Conservation (phyloP, 805 yeast genomes). For the Kodamaea neixiangensis region DNA sequence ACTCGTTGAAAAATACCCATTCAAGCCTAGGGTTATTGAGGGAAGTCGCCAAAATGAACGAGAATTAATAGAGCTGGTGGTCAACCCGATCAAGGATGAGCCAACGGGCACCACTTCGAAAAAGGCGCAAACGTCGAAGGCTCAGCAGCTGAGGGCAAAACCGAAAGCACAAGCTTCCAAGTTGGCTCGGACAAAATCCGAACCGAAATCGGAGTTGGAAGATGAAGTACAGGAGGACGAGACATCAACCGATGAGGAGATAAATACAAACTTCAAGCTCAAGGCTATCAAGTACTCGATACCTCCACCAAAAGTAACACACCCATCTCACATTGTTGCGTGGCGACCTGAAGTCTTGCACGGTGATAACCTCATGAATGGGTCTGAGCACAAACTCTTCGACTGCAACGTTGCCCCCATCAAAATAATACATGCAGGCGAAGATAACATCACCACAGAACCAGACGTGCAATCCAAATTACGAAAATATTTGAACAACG, state of each 20-base stretch:
- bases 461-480: constrained; percentile 32
- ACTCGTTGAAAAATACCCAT: constrained; percentile 37
- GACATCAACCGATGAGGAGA: constrained; percentile 8
- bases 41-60: constrained; percentile 23
- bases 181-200: background rate
- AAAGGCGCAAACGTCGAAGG: background rate
- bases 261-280: constrained; percentile 24
- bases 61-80: constrained; percentile 17
- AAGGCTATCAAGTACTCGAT: constrained; percentile 33
- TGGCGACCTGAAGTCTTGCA: constrained; percentile 35
- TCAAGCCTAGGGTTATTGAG: constrained; percentile 30
- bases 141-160: background rate
- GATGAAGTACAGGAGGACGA: constrained; percentile 8
- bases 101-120: background rate
- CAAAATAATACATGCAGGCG: constrained; percentile 19
- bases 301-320: constrained; percentile 39
- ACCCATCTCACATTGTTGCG: constrained; percentile 46
- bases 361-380: constrained; percentile 17
- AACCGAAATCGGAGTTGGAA: background rate
- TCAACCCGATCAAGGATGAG: background rate
- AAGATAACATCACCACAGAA: constrained; percentile 16
- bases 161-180: background rate
- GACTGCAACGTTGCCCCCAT: constrained; percentile 33
- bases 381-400: constrained; percentile 20
- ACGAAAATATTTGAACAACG: constrained; percentile 25